phyloP scores from a whole-genome alignment of 2,329 filamentous ascomycete species.

The Claviceps sp. region DNA sequence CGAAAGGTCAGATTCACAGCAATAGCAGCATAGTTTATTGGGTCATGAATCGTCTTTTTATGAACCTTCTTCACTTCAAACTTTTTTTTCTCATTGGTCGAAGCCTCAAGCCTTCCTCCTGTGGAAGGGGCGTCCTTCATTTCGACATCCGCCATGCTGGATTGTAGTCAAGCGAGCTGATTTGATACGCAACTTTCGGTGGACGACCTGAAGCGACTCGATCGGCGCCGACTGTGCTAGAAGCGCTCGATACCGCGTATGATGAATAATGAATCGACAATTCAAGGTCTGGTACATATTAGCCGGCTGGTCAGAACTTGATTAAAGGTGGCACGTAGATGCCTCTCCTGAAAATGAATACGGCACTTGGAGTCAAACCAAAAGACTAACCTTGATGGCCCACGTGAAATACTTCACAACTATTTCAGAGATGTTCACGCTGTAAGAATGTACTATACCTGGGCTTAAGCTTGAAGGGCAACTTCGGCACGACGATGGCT shows the following conservation, averaged over 20 bases:
- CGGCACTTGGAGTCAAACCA: background rate
- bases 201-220: background rate
- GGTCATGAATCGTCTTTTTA: background rate
- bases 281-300: background rate
- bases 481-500: background rate
- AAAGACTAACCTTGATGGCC: conserved; percentile 2
- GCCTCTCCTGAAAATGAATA: background rate
- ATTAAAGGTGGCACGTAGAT: too few relatives aligned
- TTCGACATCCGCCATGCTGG: conserved; percentile 79
- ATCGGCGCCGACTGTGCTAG: background rate
- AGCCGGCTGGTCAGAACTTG: background rate
- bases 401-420: background rate
- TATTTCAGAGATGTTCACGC: background rate
- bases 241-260: background rate
- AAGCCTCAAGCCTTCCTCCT: conserved; percentile 38
- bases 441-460: background rate
- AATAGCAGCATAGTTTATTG: background rate
- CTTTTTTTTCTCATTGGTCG: conserved; percentile 60
- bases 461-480: background rate
- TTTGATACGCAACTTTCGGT: background rate
- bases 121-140: conserved; percentile 74
- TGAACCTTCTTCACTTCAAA: conserved; percentile 97
- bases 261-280: background rate
- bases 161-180: background rate
- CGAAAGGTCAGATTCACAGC: background rate